Conservation (phyloP, 345 rosid species). For the Sonneratia alba region DNA sequence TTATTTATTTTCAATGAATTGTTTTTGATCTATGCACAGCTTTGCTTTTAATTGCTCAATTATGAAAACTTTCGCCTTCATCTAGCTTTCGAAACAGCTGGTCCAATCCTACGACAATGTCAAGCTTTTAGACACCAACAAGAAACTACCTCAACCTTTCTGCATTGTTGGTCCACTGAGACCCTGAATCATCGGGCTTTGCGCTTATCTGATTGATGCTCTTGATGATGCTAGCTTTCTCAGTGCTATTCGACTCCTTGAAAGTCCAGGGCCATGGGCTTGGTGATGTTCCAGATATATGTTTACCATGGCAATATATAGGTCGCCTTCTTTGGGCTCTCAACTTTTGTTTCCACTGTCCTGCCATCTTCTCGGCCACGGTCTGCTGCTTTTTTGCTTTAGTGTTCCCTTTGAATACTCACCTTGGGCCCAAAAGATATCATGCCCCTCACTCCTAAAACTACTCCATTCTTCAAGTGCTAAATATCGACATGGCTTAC, state of each 20-base stretch:
- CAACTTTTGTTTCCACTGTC: slow-evolving; percentile 73
- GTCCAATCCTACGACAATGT: no score
- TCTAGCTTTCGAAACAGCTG: no score
- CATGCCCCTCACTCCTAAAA: slow-evolving; percentile 74
- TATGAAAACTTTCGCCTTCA: no score
- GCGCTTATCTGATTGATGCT: no score
- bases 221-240: slow-evolving; percentile 59
- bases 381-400: slow-evolving; percentile 68
- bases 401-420: slow-evolving; percentile 58
- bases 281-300: slow-evolving; percentile 33
- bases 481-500: slow-evolving; percentile 48
- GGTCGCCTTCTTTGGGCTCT: slow-evolving; percentile 86
- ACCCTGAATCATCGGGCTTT: no score
- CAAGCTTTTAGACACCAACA: no score
- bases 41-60: no score
- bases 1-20: no score
- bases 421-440: slow-evolving; percentile 78
- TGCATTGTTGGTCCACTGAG: no score
- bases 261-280: slow-evolving; percentile 61
- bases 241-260: slow-evolving; percentile 67
- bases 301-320: slow-evolving; percentile 61
- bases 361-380: slow-evolving; percentile 89
- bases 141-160: no score
- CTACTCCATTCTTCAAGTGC: slow-evolving; percentile 48
- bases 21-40: no score